These are phyloP conservation scores for Tuber calosporum DNA, from an alignment of 495 filamentous ascomycete genomes.

Conservation along the genomic window DNA sequence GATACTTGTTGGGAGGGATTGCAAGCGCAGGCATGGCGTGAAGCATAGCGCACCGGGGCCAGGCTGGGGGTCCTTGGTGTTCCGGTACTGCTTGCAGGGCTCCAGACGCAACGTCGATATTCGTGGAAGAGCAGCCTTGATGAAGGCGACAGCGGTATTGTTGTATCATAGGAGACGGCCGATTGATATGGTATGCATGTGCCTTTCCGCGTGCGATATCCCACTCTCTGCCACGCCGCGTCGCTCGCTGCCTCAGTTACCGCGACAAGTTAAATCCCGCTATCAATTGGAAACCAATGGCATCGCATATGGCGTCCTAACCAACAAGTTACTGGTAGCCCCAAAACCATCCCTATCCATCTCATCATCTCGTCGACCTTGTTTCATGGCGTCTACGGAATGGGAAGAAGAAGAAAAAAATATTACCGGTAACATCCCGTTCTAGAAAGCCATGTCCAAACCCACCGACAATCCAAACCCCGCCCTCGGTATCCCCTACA, in stretches of 20 bases:
- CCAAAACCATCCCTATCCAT: not conserved
- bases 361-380: not conserved
- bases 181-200: not conserved
- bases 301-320: not conserved
- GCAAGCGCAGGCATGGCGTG: too few relatives aligned
- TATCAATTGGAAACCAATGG: not conserved
- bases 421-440: not conserved
- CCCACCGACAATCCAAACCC: not conserved
- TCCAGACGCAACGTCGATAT: too few relatives aligned
- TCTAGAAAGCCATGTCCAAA: not conserved
- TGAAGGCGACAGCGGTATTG: not conserved
- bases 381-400: not conserved
- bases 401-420: too few relatives aligned
- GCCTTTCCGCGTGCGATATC: not conserved
- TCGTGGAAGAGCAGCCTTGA: not conserved
- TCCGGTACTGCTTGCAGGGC: not conserved
- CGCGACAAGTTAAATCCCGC: not conserved
- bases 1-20: too few relatives aligned
- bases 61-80: not conserved
- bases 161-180: not conserved
- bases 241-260: not conserved
- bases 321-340: not conserved
- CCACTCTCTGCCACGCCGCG: not conserved
- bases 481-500: too few relatives aligned
- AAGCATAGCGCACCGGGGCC: too few relatives aligned